Base-by-base conservation (phyloP, 78 protist species). In the Ministeria vibrans region DNA sequence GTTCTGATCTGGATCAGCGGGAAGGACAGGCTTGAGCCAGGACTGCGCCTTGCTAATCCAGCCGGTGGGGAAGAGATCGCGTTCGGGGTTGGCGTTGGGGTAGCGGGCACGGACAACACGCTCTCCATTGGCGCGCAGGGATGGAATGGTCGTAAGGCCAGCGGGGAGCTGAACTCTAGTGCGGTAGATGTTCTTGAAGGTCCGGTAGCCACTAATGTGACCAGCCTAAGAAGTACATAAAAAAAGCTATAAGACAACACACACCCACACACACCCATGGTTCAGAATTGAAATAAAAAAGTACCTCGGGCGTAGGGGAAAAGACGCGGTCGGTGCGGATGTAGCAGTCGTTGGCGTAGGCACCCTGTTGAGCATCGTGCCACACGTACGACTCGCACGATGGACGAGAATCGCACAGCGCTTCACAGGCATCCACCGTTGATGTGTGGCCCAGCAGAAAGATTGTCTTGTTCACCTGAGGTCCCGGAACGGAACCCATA, bases 41-140 rank as follows among this genome's bases (percentile, higher is more conserved):
- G 55, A 9, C 55, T 9, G 30, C 43, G 3, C 59, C 59, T 6
- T 63, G 77, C 39, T 64, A 13, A 78, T n/a, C 76, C 72, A 78
- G 30, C 82, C 82, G 25, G 27, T n/a, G 3, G 82, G 82, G 38
- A 61, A 78, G 45, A 78, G 18, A 38, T 13, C 9, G 34, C 18
- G 49, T 63, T 78, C 82, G 70, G 82, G 82, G 82, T 72, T 72
- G 28, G 41, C 64, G 66, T 71, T 71, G 22, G 84, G 84, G 71
- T 1, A 81, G 45, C 73, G 45, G n/a, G 85, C 85, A 9, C 71
- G 70, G 36, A 63, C 36, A 39, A 34, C 70, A 30, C 85, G 74
- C 36, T 6, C 32, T 23, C 70, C 79, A 20, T 71, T 34, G 77
- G 73, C 38, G 34, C 46, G 85, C 64, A 81, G 78, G 11, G 46